Base-by-base conservation (phyloP, 495 filamentous ascomycete species). In the Penicillium samsonianum region DNA sequence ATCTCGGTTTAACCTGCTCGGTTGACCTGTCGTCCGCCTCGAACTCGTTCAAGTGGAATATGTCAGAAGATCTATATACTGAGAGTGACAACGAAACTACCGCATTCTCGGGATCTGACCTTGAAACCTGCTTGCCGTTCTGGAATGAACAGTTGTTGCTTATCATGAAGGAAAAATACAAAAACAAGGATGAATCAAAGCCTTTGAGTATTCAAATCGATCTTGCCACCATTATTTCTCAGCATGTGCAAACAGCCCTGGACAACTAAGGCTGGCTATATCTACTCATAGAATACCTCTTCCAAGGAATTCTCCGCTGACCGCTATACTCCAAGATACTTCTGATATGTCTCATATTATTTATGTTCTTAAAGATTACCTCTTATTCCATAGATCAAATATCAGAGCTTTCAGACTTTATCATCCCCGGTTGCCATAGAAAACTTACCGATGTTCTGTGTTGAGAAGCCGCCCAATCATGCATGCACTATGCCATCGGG, bases 1-100 rank as follows among this genome's bases (percentile, higher is more conserved):
- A 65, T 43, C 4, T 72, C 10, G 38, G 62, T 25, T 10, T 73
- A 2, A 62, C 35, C 0, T 26, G 65, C 16, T 23, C 59, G 4
- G 31, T 57, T 3, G 46, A 67, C 10, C 10, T 67, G 2, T 17
- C 58, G 0, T 14, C 52, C 1, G 19, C 69, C 10, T 59, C 46
- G 0, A 30, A 48, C 2, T 17, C 49, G 5, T 62, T 62, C 17
- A 57, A 61, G 5, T 1, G 55, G 1, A 25, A 55, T 5, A 38
- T 40, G 2, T 44, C 33, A 6, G 23, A 38, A 1, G 68, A 73
- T 61, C 11, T 54, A 54, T 73, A 67, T 66, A 63, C 56, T 1
- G 50, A 63, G 37, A 37, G 2, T 3, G 43, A 35, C 2, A 17
- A 47, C 6, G n/a, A 38, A 38, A 2, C 22, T 14, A 55, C 19